These are phyloP conservation scores for Candida alai DNA, from an alignment of 805 yeast species.

Conservation along the genomic window DNA sequence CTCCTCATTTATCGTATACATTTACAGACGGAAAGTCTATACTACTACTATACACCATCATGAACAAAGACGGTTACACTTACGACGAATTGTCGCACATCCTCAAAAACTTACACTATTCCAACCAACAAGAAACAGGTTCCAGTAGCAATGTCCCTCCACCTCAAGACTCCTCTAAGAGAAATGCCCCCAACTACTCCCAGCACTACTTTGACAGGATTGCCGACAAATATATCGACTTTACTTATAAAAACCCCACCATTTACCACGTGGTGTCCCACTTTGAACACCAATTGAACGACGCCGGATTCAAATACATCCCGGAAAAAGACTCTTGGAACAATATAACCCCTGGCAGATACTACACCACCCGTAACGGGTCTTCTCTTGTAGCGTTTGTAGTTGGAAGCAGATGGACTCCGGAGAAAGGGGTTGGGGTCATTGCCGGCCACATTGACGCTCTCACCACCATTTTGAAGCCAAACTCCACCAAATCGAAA, in stretches of 20 bases:
- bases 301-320: constrained; percentile 61
- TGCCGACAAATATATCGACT: constrained; percentile 57
- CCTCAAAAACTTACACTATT: too few relatives aligned
- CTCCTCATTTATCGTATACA: too few relatives aligned
- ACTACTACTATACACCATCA: too few relatives aligned
- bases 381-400: constrained; percentile 66
- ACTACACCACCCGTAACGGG: constrained; percentile 67
- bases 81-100: too few relatives aligned
- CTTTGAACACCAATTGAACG: constrained; percentile 45
- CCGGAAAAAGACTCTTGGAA: constrained; percentile 61
- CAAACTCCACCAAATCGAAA: constrained; percentile 54
- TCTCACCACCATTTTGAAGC: constrained; percentile 65
- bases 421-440: constrained; percentile 62
- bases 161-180: too few relatives aligned
- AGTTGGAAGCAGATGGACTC: constrained; percentile 63
- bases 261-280: constrained; percentile 64
- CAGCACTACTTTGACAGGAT: constrained; percentile 19
- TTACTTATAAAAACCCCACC: constrained; percentile 72
- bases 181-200: constrained; percentile 7
- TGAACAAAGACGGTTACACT: too few relatives aligned
- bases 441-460: constrained; percentile 79
- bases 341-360: constrained; percentile 47
- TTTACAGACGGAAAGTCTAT: too few relatives aligned
- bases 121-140: too few relatives aligned
- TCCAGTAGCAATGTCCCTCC: too few relatives aligned